A percentile compares a stretch with the other conserved stretches of the same genome.
These are phyloP conservation scores for Claviceps africana DNA, from an alignment of 2,329 filamentous ascomycete species.

Conservation along the genomic window DNA sequence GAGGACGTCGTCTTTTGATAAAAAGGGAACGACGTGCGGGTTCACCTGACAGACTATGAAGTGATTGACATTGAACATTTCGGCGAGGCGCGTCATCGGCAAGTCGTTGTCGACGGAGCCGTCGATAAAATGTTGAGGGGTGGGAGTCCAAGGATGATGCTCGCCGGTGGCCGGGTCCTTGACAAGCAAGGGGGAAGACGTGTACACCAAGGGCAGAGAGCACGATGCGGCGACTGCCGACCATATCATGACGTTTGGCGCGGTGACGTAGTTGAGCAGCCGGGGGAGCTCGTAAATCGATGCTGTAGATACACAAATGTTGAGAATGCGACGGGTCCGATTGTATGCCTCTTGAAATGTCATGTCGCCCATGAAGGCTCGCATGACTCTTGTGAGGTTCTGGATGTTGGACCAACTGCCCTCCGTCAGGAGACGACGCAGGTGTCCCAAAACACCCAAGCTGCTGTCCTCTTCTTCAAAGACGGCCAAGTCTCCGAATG, in stretches of 20 bases:
- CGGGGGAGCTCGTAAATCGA: constrained; percentile 77
- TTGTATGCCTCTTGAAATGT: constrained; percentile 96
- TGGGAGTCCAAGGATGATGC: constrained; percentile 71
- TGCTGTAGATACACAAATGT: constrained; percentile 83
- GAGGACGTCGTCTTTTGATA: constrained; percentile 57
- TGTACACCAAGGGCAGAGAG: constrained; percentile 79
- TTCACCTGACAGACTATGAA: constrained; percentile 97
- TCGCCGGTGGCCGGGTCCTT: constrained; percentile 73
- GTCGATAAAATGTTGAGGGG: constrained; percentile 78
- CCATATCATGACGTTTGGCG: constrained; percentile 91
- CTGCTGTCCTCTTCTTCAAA: constrained; percentile 50
- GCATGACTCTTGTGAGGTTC: constrained; percentile 71
- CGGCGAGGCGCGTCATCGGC: constrained; percentile 75
- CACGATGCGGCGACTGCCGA: constrained; percentile 93
- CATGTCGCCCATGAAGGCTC: constrained; percentile 65
- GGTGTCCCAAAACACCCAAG: constrained; percentile 53
- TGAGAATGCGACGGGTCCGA: constrained; percentile 79
- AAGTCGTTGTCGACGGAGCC: constrained; percentile 91
- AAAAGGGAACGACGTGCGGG: constrained; percentile 79
- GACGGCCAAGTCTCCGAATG: constrained; percentile 66
- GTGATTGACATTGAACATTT: constrained; percentile 97
- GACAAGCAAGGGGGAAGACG: constrained; percentile 61
- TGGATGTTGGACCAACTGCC: constrained; percentile 76
- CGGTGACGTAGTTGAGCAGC: constrained; percentile 82
- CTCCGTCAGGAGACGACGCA: constrained; percentile 62